These are phyloP conservation scores for Leishmania arabica DNA, from an alignment of 208 protist genomes.

Conservation along the genomic window DNA sequence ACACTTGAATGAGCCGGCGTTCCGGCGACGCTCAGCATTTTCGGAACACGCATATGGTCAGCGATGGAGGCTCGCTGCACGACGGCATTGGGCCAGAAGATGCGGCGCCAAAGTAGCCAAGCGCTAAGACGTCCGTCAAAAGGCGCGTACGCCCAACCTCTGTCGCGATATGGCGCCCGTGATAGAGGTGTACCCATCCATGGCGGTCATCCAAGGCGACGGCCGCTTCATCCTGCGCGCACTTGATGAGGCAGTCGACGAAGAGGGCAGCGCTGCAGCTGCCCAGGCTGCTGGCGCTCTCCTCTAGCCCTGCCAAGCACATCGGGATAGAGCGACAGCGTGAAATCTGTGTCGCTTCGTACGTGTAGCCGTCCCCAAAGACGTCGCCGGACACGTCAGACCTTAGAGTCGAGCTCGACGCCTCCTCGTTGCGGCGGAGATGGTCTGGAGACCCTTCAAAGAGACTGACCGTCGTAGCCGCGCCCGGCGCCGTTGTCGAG, in stretches of 20 bases:
- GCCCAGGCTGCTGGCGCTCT: conserved; percentile 10
- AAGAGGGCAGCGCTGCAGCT: conserved; percentile 30
- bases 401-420: neutral
- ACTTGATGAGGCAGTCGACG: conserved; percentile 36
- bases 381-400: neutral
- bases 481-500: neutral
- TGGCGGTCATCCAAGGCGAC: conserved; percentile 28
- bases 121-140: conserved; percentile 23
- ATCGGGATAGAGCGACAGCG: conserved; percentile 11
- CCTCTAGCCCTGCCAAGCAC: neutral
- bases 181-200: conserved; percentile 40
- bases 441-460: neutral
- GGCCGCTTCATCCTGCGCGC: conserved; percentile 34
- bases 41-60: conserved; percentile 39
- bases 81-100: neutral
- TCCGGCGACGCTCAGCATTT: conserved; percentile 18
- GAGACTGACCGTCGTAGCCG: neutral
- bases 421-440: conserved; percentile 9
- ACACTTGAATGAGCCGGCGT: neutral
- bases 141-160: conserved; percentile 19
- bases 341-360: conserved; percentile 24
- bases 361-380: conserved; percentile 11
- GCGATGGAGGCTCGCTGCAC: neutral
- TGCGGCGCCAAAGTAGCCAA: neutral
- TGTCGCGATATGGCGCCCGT: conserved; percentile 25